A percentile compares a stretch with the other conserved stretches of the same genome.
These are phyloP conservation scores for Zygosaccharomyces gambellarensis DNA, from an alignment of 805 yeast species.

Conservation along the genomic window DNA sequence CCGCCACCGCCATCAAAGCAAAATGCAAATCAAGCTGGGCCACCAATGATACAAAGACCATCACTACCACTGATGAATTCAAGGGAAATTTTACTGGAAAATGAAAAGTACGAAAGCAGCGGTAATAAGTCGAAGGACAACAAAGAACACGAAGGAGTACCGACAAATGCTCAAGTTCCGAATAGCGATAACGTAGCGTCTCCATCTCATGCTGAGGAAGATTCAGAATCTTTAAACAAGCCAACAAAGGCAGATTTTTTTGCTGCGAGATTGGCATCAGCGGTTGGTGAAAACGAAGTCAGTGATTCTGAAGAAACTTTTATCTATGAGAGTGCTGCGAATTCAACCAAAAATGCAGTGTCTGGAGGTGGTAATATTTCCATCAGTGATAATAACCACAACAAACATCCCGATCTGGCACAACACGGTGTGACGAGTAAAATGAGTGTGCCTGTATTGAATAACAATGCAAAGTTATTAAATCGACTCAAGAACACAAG, in stretches of 20 bases:
- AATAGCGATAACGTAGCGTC: slow-evolving; percentile 8
- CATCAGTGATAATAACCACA: slow-evolving; percentile 6
- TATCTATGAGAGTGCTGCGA: slow-evolving; percentile 66
- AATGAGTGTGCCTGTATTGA: slow-evolving; percentile 33
- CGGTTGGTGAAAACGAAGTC: slow-evolving; percentile 83
- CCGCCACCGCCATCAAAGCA: slow-evolving; percentile 9
- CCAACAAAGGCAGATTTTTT: slow-evolving; percentile 81
- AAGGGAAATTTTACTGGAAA: slow-evolving; percentile 25
- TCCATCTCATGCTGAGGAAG: slow-evolving; percentile 6
- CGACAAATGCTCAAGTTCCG: slow-evolving; percentile 10
- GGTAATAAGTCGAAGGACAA: slow-evolving; percentile 4
- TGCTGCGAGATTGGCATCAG: slow-evolving; percentile 91
- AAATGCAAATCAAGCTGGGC: slow-evolving; percentile 1
- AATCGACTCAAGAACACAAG: slow-evolving; percentile 30
- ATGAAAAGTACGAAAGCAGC: slow-evolving; percentile 6
- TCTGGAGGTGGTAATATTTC: slow-evolving; percentile 23
- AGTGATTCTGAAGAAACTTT: slow-evolving; percentile 92
- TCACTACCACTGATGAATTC: slow-evolving; percentile 23
- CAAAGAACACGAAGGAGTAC: slow-evolving; percentile 5
- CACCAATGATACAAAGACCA: slow-evolving; percentile 24
- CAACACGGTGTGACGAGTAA: slow-evolving; percentile 29
- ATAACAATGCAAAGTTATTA: slow-evolving; percentile 24
- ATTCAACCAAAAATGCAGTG: slow-evolving; percentile 27
- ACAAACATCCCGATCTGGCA: slow-evolving; percentile 8
- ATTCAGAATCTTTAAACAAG: slow-evolving; percentile 21